Evolutionary conservation across 257 asterid species (phyloP), one percentile per base, ranked within the genome.

Genomic region (Ilex asprella): DNA sequence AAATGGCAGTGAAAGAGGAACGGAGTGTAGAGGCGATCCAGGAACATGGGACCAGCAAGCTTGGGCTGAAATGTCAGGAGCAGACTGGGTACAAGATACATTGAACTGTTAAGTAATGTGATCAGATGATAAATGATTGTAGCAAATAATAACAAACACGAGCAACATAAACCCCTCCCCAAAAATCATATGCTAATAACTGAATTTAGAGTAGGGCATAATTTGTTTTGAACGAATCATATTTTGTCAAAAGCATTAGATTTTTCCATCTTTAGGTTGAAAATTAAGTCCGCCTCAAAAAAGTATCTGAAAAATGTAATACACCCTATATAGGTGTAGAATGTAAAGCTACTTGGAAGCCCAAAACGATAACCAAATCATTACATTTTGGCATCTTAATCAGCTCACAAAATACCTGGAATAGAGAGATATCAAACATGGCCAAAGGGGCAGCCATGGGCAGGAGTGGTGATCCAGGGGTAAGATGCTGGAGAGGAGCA

Each of bases 391-490:
- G n/a, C 53, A n/a, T n/a, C n/a, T n/a, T 12, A 49, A 49, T 49
- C 54, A 49, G 14, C 13, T 49, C 14, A 12, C 54, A 49, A 15
- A 49, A 49, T 47, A 93, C 99, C 95, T 88, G 97, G 68, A 93
- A 89, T 5, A 90, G 87, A 63, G 99, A 84, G 21, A 74, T 86
- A 77, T 93, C 97, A 74, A 82, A 89, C 89, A 87, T 75, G 69
- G 97, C 85, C 83, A 92, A 50, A 35, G 95, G 87, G 30, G 95
- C 78, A 32, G 88, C 81, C 77, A 89, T 74, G 65, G 97, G 96
- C 82, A 89, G 56, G 59, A 93, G 83, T 5, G 96, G 87, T 32
- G 99, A 87, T 14, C 96, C 90, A 13, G 97, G 95, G 67, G 95
- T 86, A 63, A 89, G 89, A 76, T 86, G 96, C 75, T 86, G 95